phyloP scores from a whole-genome alignment of 495 filamentous ascomycete species.

The Penicillium canescens region DNA sequence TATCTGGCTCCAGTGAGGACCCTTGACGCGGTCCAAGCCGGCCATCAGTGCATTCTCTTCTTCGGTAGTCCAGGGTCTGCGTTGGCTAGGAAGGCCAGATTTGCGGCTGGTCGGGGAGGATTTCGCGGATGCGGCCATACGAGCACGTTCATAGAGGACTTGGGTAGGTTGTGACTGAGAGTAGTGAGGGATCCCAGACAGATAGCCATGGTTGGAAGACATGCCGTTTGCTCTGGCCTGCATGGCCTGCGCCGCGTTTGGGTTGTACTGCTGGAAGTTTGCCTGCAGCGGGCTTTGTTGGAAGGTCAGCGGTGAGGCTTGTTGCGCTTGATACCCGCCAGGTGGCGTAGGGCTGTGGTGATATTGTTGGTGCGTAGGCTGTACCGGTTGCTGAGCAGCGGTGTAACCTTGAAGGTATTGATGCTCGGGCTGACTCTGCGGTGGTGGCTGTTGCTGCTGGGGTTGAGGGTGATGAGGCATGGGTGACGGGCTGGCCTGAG shows the following conservation, averaged over 20 bases:
- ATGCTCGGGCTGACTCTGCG: slow-evolving; percentile 31
- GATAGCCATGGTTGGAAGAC: slow-evolving; percentile 45
- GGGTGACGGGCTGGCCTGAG: slow-evolving; percentile 5
- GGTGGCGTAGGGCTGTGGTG: slow-evolving; percentile 43
- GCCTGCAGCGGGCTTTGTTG: slow-evolving; percentile 44
- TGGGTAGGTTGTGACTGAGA: slow-evolving; percentile 76
- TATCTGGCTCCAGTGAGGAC: slow-evolving; percentile 95
- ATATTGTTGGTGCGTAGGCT: slow-evolving; percentile 32
- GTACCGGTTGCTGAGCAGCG: slow-evolving; percentile 25
- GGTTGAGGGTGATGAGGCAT: slow-evolving; percentile 19
- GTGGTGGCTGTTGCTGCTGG: slow-evolving; percentile 25
- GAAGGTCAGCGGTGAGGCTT: slow-evolving; percentile 36
- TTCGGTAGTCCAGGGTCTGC: slow-evolving; percentile 84
- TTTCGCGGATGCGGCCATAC: slow-evolving; percentile 79
- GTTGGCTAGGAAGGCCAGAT: slow-evolving; percentile 77
- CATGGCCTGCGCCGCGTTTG: slow-evolving; percentile 37
- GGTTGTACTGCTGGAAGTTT: slow-evolving; percentile 49
- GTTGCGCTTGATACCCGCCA: slow-evolving; percentile 35
- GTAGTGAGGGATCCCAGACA: slow-evolving; percentile 57
- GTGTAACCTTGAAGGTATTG: slow-evolving; percentile 34
- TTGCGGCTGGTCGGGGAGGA: slow-evolving; percentile 71
- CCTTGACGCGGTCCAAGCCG: slow-evolving; percentile 86
- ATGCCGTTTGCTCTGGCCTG: slow-evolving; percentile 34
- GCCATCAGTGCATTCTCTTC: slow-evolving; percentile 94
- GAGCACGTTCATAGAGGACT: slow-evolving; percentile 77